Evolutionary conservation across 306 rosid genomes (phyloP).

Genomic region (Abrus pulchellus): DNA sequence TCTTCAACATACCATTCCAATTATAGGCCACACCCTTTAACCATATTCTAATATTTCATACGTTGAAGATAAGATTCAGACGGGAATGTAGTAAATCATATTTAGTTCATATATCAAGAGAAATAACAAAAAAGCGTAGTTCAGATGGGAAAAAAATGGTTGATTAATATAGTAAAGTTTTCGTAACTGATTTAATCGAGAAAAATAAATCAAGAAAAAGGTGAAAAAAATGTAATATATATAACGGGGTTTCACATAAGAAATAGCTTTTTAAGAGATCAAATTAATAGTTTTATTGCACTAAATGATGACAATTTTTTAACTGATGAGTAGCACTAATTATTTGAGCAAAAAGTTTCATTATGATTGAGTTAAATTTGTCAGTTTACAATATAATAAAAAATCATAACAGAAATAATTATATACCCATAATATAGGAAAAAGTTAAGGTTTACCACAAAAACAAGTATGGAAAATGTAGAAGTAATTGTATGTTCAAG

Average conservation of each 20-base stretch:
- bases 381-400: slow-evolving; percentile 5
- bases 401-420: background rate
- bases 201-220: slow-evolving; percentile 10
- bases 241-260: background rate
- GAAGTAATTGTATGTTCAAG: background rate
- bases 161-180: background rate
- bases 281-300: background rate
- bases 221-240: background rate
- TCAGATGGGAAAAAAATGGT: background rate
- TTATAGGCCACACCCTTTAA: background rate
- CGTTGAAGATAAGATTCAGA: slow-evolving; percentile 2
- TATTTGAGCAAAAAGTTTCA: slow-evolving; percentile 1
- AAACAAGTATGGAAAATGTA: background rate
- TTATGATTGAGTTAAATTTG: slow-evolving; percentile 23
- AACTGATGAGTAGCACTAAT: background rate
- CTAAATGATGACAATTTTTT: slow-evolving; percentile 8
- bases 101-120: background rate
- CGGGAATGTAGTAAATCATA: background rate
- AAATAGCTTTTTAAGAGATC: background rate
- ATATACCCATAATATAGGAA: background rate
- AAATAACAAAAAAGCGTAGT: background rate
- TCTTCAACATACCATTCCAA: slow-evolving; percentile 19
- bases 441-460: background rate
- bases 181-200: background rate
- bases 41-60: slow-evolving; percentile 7